Conservation (phyloP, 1,284 basidiomycete genomes). For the Cryptococcus neoformans region DNA sequence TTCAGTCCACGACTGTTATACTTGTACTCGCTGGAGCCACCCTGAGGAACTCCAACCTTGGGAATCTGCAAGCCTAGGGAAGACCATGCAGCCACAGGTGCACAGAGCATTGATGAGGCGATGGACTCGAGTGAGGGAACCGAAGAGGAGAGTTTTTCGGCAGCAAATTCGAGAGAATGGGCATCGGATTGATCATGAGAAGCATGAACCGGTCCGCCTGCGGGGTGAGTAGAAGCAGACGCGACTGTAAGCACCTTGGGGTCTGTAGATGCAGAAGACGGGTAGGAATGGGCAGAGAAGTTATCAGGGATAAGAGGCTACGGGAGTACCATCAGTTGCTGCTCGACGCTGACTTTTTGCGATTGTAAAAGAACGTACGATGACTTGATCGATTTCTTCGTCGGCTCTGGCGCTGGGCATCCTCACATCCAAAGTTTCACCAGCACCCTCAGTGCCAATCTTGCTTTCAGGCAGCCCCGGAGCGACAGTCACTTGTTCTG, state of each 20-base stretch:
- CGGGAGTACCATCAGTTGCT: background rate
- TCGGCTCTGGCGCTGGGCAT: constrained; percentile 20
- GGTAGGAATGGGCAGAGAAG: constrained; percentile 25
- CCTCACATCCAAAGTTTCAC: constrained; percentile 17
- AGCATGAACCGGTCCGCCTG: constrained; percentile 64
- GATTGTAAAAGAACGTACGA: constrained; percentile 18
- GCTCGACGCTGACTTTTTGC: too few species aligned
- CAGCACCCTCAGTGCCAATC: background rate
- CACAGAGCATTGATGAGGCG: constrained; percentile 6
- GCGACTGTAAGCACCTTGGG: constrained; percentile 67
- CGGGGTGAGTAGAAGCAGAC: constrained; percentile 61
- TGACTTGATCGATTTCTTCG: constrained; percentile 25
- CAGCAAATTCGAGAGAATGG: constrained; percentile 14
- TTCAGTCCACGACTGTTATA: constrained; percentile 53
- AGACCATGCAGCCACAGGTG: constrained; percentile 19
- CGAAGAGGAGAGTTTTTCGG: constrained; percentile 9
- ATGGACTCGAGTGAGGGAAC: constrained; percentile 5
- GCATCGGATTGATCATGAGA: constrained; percentile 50
- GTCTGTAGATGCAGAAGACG: constrained; percentile 6
- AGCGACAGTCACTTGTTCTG: constrained; percentile 27
- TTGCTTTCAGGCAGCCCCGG: constrained; percentile 41
- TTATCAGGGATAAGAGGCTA: constrained; percentile 47
- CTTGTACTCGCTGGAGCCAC: constrained; percentile 32
- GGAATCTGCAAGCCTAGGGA: constrained; percentile 16
- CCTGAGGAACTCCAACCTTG: constrained; percentile 13